These are phyloP conservation scores for Saposhnikovia divaricata DNA, from an alignment of 129 eudicot genomes.

Conservation along the genomic window DNA sequence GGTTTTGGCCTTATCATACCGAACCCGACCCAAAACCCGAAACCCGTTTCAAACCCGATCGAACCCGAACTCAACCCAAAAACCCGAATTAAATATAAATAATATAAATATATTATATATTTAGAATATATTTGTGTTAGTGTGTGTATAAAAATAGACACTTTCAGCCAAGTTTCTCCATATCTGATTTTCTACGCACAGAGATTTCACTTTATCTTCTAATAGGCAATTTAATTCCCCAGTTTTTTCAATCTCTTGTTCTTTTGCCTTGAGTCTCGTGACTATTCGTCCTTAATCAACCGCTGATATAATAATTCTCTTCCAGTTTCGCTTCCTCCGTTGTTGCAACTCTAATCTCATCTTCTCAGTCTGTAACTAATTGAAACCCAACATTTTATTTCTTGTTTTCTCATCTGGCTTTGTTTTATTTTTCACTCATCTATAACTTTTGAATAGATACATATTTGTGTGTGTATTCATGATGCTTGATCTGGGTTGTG, in stretches of 20 bases:
- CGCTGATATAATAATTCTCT: slow-evolving; percentile 41
- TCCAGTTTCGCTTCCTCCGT: slow-evolving; percentile 40
- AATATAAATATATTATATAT: too few relatives aligned
- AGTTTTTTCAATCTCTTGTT: slow-evolving; percentile 60
- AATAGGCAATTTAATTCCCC: slow-evolving; percentile 61
- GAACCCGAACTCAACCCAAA: too few relatives aligned
- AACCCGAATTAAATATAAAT: too few relatives aligned
- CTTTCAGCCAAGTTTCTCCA: slow-evolving; percentile 86
- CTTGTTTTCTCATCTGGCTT: background rate
- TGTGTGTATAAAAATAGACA: too few relatives aligned
- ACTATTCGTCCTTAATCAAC: slow-evolving; percentile 45
- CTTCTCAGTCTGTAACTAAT: slow-evolving; percentile 71
- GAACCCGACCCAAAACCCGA: too few relatives aligned
- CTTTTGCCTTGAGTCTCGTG: slow-evolving; percentile 50
- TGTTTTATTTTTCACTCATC: slow-evolving; percentile 16
- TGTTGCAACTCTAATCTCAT: slow-evolving; percentile 55
- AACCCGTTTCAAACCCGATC: too few relatives aligned
- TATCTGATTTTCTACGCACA: slow-evolving; percentile 62
- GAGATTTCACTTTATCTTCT: slow-evolving; percentile 64
- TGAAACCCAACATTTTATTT: background rate
- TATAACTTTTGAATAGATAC: background rate
- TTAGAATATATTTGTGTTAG: too few relatives aligned
- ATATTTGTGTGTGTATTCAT: background rate
- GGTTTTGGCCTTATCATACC: too few relatives aligned
- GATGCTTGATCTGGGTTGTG: slow-evolving; percentile 6